phyloP scores from a whole-genome alignment of 805 yeast genomes.

The Schwanniomyces pseudopolymorphus region DNA sequence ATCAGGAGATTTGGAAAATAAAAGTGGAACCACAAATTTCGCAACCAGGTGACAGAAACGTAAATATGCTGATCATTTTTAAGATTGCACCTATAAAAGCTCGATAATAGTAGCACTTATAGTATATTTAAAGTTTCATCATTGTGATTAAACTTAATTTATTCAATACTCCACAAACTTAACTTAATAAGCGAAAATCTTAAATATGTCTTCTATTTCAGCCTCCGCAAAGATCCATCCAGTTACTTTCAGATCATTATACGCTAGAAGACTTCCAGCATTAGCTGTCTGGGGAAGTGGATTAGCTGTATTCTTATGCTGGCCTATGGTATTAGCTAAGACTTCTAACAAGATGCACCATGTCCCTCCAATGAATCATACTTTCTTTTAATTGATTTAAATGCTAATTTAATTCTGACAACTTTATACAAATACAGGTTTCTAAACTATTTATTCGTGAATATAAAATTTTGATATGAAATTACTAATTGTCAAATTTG shows the following conservation, averaged over 20 bases:
- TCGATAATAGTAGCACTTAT: background rate
- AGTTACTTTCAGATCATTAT: constrained; percentile 21
- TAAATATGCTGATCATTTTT: background rate
- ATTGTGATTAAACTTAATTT: background rate
- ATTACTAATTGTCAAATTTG: too few species aligned
- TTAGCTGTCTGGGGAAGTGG: constrained; percentile 32
- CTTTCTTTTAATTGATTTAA: background rate
- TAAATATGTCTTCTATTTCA: background rate
- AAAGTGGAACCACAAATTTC: constrained; percentile 1
- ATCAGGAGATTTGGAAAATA: constrained; percentile 1
- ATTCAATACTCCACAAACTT: background rate
- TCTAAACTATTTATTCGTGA: background rate
- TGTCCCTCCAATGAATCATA: constrained; percentile 22
- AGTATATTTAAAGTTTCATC: background rate
- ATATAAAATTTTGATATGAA: too few species aligned
- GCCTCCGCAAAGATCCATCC: constrained; percentile 1
- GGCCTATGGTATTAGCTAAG: constrained; percentile 34
- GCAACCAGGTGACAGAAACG: background rate
- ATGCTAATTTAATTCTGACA: background rate
- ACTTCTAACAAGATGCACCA: constrained; percentile 21
- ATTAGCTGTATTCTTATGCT: constrained; percentile 27
- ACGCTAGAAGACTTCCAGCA: constrained; percentile 28
- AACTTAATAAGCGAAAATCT: background rate
- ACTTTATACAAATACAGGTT: background rate
- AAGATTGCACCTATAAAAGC: background rate